Conservation (phyloP, 2,329 filamentous ascomycete species). For the Myriosclerotinia scirpicola region DNA sequence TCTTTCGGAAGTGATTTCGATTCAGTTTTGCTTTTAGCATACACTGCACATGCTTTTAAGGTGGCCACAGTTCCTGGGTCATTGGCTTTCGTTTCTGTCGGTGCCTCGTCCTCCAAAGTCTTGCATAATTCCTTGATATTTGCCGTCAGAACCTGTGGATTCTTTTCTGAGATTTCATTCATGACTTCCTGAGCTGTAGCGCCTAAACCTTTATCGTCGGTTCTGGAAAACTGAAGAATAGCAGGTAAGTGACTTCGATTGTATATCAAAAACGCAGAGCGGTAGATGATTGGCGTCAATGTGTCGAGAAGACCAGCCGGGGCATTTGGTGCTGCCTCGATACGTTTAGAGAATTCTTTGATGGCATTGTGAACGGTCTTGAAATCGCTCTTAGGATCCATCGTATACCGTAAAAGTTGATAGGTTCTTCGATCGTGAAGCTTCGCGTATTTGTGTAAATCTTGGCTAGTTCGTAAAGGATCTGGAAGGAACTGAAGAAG, state of each 20-base stretch:
- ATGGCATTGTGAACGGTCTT: slow-evolving; percentile 87
- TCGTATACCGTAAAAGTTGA: slow-evolving; percentile 82
- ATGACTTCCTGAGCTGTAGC: slow-evolving; percentile 82
- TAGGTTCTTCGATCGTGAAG: slow-evolving; percentile 87
- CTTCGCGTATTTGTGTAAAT: slow-evolving; percentile 89
- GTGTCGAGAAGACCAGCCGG: slow-evolving; percentile 71
- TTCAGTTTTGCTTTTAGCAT: slow-evolving; percentile 77
- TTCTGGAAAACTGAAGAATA: slow-evolving; percentile 84
- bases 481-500: slow-evolving; percentile 78
- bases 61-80: slow-evolving; percentile 80
- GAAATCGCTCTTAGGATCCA: slow-evolving; percentile 84
- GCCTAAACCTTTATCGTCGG: slow-evolving; percentile 75
- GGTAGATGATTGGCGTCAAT: slow-evolving; percentile 77
- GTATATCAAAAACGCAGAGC: slow-evolving; percentile 80
- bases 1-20: slow-evolving; percentile 78
- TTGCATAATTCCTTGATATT: slow-evolving; percentile 91
- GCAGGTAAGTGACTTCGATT: slow-evolving; percentile 91
- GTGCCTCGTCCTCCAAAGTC: slow-evolving; percentile 77
- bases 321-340: slow-evolving; percentile 65
- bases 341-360: slow-evolving; percentile 81
- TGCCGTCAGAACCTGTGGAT: slow-evolving; percentile 87
- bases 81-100: slow-evolving; percentile 65
- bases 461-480: slow-evolving; percentile 64
- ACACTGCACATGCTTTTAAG: slow-evolving; percentile 89
- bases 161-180: slow-evolving; percentile 85